Base-by-base conservation (phyloP, 2,329 filamentous ascomycete species). In the Aspergillus hortae region DNA sequence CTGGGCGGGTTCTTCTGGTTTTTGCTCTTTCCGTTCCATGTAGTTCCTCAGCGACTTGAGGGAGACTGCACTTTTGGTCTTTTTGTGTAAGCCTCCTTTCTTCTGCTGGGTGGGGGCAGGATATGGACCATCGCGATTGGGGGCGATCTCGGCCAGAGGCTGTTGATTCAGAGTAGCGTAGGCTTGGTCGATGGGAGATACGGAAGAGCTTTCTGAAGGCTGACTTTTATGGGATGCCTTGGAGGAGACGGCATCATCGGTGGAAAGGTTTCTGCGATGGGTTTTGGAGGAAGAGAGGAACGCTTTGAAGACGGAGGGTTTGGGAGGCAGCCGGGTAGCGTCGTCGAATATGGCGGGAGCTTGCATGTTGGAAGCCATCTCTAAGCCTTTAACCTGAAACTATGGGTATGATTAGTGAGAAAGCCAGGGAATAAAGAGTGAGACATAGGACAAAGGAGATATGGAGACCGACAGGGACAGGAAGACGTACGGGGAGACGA, bases 41-140 rank as follows among this genome's bases (percentile, higher is more conserved):
- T 74, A 74, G 46, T 61, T 69, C 45, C 68, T 61, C 45, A 81
- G 61, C 0, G 79, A 77, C 47, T 77, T 77, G 46, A 82, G 69
- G 14, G 79, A 81, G 2, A 81, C 74, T 1, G 78, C 72, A 61
- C 79, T 81, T 56, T 79, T 75, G 1, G 78, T 80, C 62, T 79
- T 80, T 66, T 79, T 80, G 62, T 81, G 77, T 48, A 78, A 55
- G 3, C 61, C 58, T 14, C 52, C 68, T 58, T 67, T 73, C 59
- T 76, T 77, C 25, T 65, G 66, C 27, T 1, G 68, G 52, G 23
- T 56, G 48, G 46, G 57, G 46, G 52, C 56, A 45, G 25, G 56
- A 27, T 66, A 65, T 4, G 65, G 55, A 5, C 56, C 52, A 47
- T 72, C 71, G 40, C 65, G 60, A 55, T 74, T 72, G 52, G 69